Conservation (phyloP, 768 basidiomycete genomes). For the Pleurotus cornucopiae region DNA sequence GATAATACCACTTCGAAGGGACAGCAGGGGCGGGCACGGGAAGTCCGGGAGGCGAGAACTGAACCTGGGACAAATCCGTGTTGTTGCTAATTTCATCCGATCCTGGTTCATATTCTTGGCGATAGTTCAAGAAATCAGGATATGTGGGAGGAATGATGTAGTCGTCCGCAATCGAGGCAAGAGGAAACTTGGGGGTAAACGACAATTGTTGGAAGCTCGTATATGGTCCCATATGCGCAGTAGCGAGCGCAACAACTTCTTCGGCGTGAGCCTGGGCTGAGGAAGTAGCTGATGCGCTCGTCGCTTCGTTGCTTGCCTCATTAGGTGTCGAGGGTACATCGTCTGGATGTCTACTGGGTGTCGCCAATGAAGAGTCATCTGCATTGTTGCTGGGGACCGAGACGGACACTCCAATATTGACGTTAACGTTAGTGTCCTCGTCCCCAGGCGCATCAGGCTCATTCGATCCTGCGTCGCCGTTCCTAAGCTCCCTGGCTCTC, state of each 20-base stretch:
- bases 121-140: constrained; percentile 69
- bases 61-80: constrained; percentile 51
- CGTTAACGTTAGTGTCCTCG: constrained; percentile 54
- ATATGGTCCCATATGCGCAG: constrained; percentile 76
- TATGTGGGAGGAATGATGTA: constrained; percentile 93
- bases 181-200: constrained; percentile 84
- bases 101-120: constrained; percentile 58
- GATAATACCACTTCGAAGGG: constrained; percentile 78
- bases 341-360: constrained; percentile 12
- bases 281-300: constrained; percentile 29
- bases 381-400: constrained; percentile 23
- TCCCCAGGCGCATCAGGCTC: constrained; percentile 41
- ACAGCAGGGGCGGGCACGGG: constrained; percentile 64
- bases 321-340: not conserved
- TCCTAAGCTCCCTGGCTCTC: constrained; percentile 65
- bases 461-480: constrained; percentile 40
- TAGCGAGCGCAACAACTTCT: constrained; percentile 63
- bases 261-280: constrained; percentile 47
- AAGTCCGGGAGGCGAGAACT: constrained; percentile 78
- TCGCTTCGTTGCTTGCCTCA: constrained; percentile 11
- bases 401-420: constrained; percentile 61
- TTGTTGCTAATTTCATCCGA: constrained; percentile 30
- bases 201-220: constrained; percentile 89
- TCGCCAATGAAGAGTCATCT: not conserved
- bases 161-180: constrained; percentile 84